A percentile compares a stretch with the other conserved stretches of the same genome.
Evolutionary conservation across 495 filamentous ascomycete species (phyloP).

Genomic region (Massariosphaeria phaeospora): DNA sequence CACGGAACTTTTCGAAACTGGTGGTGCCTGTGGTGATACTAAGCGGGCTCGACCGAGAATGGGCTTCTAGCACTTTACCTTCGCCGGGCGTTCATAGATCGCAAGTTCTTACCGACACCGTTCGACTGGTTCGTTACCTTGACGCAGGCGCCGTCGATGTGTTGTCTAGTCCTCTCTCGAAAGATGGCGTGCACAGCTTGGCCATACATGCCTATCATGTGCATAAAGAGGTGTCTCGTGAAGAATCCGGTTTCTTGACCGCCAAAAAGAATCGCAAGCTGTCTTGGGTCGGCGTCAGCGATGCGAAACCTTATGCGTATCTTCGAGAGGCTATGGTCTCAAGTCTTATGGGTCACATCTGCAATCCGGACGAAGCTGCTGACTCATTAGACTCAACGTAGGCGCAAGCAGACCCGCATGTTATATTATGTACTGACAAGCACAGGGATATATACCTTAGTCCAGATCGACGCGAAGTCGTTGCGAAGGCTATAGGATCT

Average conservation of each 20-base stretch:
- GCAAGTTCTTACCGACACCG: slow-evolving; percentile 42
- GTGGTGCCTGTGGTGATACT: slow-evolving; percentile 36
- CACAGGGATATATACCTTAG: slow-evolving; percentile 47
- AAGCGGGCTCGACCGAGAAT: slow-evolving; percentile 33
- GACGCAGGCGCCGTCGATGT: slow-evolving; percentile 85
- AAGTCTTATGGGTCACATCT: slow-evolving; percentile 85
- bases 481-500: slow-evolving; percentile 64
- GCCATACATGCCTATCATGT: slow-evolving; percentile 78
- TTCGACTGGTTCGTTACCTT: slow-evolving; percentile 60
- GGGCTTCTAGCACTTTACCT: slow-evolving; percentile 24
- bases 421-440: neutral
- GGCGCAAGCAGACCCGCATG: slow-evolving; percentile 8
- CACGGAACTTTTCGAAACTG: slow-evolving; percentile 32
- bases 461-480: slow-evolving; percentile 53
- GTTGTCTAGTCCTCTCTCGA: slow-evolving; percentile 67
- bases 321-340: slow-evolving; percentile 85
- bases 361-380: slow-evolving; percentile 61
- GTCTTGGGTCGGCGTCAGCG: slow-evolving; percentile 87
- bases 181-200: slow-evolving; percentile 63
- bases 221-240: slow-evolving; percentile 63
- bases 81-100: slow-evolving; percentile 33
- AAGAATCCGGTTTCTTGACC: slow-evolving; percentile 62
- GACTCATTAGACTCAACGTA: slow-evolving; percentile 50
- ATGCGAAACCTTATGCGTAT: slow-evolving; percentile 83
- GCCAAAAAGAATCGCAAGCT: slow-evolving; percentile 68